Base-by-base conservation (phyloP, 2,329 filamentous ascomycete genomes). In the Fusarium decemcellulare region DNA sequence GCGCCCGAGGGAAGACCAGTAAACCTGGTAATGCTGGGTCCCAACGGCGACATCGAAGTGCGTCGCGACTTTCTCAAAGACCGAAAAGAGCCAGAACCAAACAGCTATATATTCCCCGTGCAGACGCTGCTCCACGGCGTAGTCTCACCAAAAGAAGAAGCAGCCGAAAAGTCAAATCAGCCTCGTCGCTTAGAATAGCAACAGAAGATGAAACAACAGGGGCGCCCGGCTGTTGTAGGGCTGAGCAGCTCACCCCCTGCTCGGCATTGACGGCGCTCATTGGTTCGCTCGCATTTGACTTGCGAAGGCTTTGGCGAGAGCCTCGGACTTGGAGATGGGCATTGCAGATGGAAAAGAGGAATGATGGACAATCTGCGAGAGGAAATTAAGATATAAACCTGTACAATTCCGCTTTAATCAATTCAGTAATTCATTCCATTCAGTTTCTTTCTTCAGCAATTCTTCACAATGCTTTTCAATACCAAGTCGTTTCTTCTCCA, bases 251-350 rank as follows among this genome's bases (percentile, higher is more conserved):
- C 43, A 44, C 14, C 39, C 23, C 16, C n/a, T 15, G n/a, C 32
- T 39, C 39, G 6, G 6, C 15, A 46, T 54, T 10, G 3, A 34
- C 34, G 8, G 16, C 11, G 10, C 27, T 54, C 50, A 66, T 71
- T 71, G 64, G 68, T 14, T 43, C 15, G 67, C 56, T 70, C 67
- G 68, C 67, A 69, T 29, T 71, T 66, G 52, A 55, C n/a, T 12
- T 63, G 16, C 68, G 67, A 15, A 64, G 6, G 37, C 36, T 43
- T 54, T 47, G n/a, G 53, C 52, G 32, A 4, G 0, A 7, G 27
- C 3, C n/a, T 69, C 65, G 43, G 53, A 67, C 39, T 37, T 55
- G 55, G 39, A 9, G 64, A 67, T 23, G 5, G 67, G 55, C 62
- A 34, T 51, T 60, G 63, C 60, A 12, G 30, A 30, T 43, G 9